These are phyloP conservation scores for Mesotaenium endlicherianum DNA, from an alignment of 139 green algal species.

Conservation along the genomic window DNA sequence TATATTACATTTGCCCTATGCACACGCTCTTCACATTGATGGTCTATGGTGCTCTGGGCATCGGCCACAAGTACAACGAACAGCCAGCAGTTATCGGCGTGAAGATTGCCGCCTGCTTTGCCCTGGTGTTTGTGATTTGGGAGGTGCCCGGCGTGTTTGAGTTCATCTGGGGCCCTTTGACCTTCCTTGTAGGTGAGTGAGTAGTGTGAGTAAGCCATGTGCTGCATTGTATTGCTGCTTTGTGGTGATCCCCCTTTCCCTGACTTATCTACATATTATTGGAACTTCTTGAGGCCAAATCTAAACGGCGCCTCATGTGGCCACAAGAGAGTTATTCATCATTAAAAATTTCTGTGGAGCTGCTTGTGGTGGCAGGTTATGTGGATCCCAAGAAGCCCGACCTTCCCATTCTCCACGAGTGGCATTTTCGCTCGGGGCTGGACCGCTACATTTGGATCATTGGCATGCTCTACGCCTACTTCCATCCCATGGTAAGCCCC, in stretches of 20 bases:
- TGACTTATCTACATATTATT: too few species aligned
- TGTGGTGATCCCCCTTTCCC: too few species aligned
- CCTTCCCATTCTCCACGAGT: slow-evolving; percentile 77
- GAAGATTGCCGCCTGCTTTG: slow-evolving; percentile 60
- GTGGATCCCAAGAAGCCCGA: slow-evolving; percentile 74
- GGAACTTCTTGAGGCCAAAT: too few species aligned
- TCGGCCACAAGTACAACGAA: slow-evolving; percentile 71
- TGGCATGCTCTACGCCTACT: slow-evolving; percentile 88
- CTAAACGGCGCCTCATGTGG: too few species aligned
- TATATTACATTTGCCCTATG: slow-evolving; percentile 99
- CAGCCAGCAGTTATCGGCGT: slow-evolving; percentile 57
- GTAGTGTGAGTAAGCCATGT: too few species aligned
- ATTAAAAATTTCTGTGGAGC: too few species aligned
- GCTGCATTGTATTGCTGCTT: too few species aligned
- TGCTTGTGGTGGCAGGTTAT: slow-evolving; percentile 82
- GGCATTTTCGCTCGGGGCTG: slow-evolving; percentile 84
- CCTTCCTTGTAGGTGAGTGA: slow-evolving; percentile 57
- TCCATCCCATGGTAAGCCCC: slow-evolving; percentile 67
- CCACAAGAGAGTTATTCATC: too few species aligned
- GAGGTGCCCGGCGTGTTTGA: slow-evolving; percentile 88
- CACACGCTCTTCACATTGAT: slow-evolving; percentile 95
- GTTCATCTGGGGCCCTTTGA: slow-evolving; percentile 66
- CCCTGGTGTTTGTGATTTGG: slow-evolving; percentile 75
- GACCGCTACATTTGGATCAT: slow-evolving; percentile 96
- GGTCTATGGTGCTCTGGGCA: slow-evolving; percentile 77